Evolutionary conservation across 1,139 yeast genomes (phyloP).

Genomic region (Keqinozyma sinolaborantium): DNA sequence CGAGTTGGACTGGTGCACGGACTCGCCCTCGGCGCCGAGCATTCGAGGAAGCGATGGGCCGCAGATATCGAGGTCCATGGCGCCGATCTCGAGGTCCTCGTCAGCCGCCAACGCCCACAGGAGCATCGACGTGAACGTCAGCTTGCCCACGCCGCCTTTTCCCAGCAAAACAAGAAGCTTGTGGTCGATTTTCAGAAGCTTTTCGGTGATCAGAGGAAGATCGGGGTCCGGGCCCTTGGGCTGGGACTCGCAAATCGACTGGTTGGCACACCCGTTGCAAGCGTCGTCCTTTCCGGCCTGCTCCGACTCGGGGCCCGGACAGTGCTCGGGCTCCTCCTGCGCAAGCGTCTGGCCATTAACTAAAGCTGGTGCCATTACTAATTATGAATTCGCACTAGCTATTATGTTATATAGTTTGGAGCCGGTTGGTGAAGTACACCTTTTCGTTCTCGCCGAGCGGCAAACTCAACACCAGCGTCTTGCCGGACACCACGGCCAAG

Average conservation of each 20-base stretch:
- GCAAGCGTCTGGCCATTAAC: too few species aligned
- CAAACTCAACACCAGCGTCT: slow-evolving; percentile 17
- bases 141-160: slow-evolving; percentile 98
- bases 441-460: slow-evolving; percentile 48
- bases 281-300: slow-evolving; percentile 92
- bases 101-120: slow-evolving; percentile 96
- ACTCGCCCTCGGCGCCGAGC: slow-evolving; percentile 89
- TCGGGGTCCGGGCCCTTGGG: slow-evolving; percentile 98
- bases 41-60: slow-evolving; percentile 96
- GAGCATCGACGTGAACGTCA: slow-evolving; percentile 91
- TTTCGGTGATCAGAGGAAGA: slow-evolving; percentile 68
- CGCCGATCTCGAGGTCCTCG: slow-evolving; percentile 83
- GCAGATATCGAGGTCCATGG: slow-evolving; percentile 95
- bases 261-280: slow-evolving; percentile 93
- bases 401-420: not conserved
- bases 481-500: slow-evolving; percentile 19
- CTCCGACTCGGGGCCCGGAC: slow-evolving; percentile 97
- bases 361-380: slow-evolving; percentile 9
- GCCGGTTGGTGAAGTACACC: slow-evolving; percentile 27
- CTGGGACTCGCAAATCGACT: slow-evolving; percentile 78
- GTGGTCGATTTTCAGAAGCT: slow-evolving; percentile 69
- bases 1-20: slow-evolving; percentile 80
- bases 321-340: slow-evolving; percentile 86
- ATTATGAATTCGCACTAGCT: not conserved
- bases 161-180: slow-evolving; percentile 88